These are phyloP conservation scores for Posidonia oceanica DNA, from an alignment of 116 monocot genomes.

Conservation along the genomic window DNA sequence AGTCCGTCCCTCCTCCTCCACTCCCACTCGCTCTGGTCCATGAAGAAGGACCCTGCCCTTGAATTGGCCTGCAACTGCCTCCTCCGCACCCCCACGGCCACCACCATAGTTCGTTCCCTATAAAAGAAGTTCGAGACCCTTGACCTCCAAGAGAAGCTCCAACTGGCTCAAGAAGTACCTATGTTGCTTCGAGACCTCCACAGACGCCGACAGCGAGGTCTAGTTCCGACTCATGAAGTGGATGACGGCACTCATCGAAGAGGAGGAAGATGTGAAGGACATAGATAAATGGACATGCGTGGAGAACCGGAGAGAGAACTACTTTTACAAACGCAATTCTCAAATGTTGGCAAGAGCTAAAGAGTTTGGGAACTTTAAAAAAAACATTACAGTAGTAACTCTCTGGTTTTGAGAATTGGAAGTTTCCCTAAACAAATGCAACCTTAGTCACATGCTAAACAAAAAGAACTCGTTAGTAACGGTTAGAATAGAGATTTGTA, in stretches of 20 bases:
- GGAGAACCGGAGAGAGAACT: too few species aligned
- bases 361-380: too few species aligned
- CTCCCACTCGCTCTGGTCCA: conserved; percentile 36
- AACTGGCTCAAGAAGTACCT: conserved; percentile 93
- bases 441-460: too few species aligned
- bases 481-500: too few species aligned
- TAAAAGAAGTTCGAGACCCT: conserved; percentile 71
- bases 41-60: conserved; percentile 57
- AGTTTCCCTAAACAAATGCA: too few species aligned
- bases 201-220: conserved; percentile 16
- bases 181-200: conserved; percentile 62
- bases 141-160: conserved; percentile 60
- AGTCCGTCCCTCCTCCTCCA: not conserved
- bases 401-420: too few species aligned
- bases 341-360: too few species aligned
- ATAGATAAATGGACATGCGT: too few species aligned
- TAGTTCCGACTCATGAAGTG: conserved; percentile 64
- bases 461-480: too few species aligned
- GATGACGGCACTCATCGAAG: conserved; percentile 62
- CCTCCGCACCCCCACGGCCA: conserved; percentile 45
- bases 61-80: conserved; percentile 86
- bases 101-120: conserved; percentile 59
- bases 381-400: too few species aligned
- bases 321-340: too few species aligned
- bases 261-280: conserved; percentile 33